Base-by-base conservation (phyloP, 2,329 filamentous ascomycete species). In the Diplocarpon rosae region DNA sequence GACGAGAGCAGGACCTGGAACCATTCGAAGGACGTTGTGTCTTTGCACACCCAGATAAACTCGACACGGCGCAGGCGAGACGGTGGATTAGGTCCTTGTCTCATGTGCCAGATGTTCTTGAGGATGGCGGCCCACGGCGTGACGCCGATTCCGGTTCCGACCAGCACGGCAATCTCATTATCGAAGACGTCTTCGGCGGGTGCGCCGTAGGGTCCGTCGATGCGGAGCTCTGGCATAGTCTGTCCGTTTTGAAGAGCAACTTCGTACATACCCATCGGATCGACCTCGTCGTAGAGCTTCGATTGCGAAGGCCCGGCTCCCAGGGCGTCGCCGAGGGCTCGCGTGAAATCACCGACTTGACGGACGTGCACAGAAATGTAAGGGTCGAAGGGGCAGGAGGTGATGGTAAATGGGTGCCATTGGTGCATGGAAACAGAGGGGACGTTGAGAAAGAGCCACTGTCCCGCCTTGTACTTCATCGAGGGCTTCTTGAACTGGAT, bases 381-480 rank as follows among this genome's bases (percentile, higher is more conserved):
- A 0, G 86, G 85, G 58, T 98, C 92, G 60, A 87, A 92, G 5
- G 92, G 92, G 66, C 92, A 98, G 9, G 92, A 96, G 2, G 92
- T 98, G 65, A 98, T 96, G 60, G 92, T 98, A 63, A 96, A 98
- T 1, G 92, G 92, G 66, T 98, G 92, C 92, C 92, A 98, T 69
- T 98, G 88, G 61, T 87, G 81, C 57, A 73, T 77, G 52, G 87
- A 95, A 43, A 98, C 78, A 6, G 85, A 82, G 0, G 92, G 92
- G 17, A 94, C 81, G 64, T 96, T 90, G 48, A 98, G 73, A 71
- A 96, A 96, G 31, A 96, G 78, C 89, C 90, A 98, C 68, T 98
- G 92, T 28, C 92, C 92, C 12, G 92, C 84, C 75, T 95, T 96
- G 78, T 98, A 98, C 61, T 80, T 86, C 83, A 98, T 94, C 46